Percentiles rank a stretch among this genome's conserved stretches.
phyloP scores from a whole-genome alignment of 805 yeast genomes.

The Saccharomycopsis sp. region DNA sequence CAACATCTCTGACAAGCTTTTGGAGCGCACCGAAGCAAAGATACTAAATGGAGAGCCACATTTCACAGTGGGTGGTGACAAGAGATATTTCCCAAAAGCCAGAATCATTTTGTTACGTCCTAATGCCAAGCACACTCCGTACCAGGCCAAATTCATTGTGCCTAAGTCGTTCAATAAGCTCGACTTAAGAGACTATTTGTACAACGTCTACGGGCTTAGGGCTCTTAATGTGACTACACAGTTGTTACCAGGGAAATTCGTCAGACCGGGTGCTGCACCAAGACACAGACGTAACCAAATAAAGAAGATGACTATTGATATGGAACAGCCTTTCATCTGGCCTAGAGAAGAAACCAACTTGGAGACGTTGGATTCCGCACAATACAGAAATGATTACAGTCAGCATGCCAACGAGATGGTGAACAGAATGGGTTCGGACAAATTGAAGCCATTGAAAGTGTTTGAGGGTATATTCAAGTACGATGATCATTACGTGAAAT shows the following conservation, averaged over 20 bases:
- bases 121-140: slow-evolving; percentile 94
- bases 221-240: slow-evolving; percentile 87
- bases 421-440: slow-evolving; percentile 57
- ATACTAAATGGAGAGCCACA: slow-evolving; percentile 65
- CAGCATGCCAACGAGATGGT: slow-evolving; percentile 46
- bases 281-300: slow-evolving; percentile 74
- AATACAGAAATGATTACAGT: slow-evolving; percentile 41
- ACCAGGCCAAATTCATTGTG: slow-evolving; percentile 92
- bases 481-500: slow-evolving; percentile 28
- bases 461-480: slow-evolving; percentile 61
- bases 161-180: slow-evolving; percentile 90
- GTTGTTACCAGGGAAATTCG: slow-evolving; percentile 64
- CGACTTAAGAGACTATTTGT: slow-evolving; percentile 90
- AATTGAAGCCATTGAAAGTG: slow-evolving; percentile 57
- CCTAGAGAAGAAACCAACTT: slow-evolving; percentile 55
- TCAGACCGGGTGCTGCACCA: slow-evolving; percentile 47
- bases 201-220: slow-evolving; percentile 82
- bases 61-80: slow-evolving; percentile 71
- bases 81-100: slow-evolving; percentile 81
- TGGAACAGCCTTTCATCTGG: slow-evolving; percentile 95
- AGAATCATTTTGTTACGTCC: slow-evolving; percentile 77
- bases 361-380: slow-evolving; percentile 34
- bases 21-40: slow-evolving; percentile 39
- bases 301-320: slow-evolving; percentile 95
- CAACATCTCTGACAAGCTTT: slow-evolving; percentile 26